Evolutionary conservation across 106 monocot genomes (phyloP).

Genomic region (Dactylorhiza incarnata): DNA sequence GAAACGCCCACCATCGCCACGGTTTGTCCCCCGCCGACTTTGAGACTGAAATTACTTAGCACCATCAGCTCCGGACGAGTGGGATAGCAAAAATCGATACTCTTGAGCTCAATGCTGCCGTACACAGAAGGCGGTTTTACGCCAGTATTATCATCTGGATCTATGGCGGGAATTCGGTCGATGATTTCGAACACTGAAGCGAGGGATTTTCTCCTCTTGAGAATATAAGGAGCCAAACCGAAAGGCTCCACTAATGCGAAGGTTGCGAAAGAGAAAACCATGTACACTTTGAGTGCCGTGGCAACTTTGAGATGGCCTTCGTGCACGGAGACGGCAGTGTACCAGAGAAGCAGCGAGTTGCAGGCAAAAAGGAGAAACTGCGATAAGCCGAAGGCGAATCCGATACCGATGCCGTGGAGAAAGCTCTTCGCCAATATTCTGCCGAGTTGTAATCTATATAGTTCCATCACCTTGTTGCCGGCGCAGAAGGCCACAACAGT

Average conservation of each 20-base stretch:
- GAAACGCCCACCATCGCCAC: constrained; percentile 94
- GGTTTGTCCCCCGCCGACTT: constrained; percentile 85
- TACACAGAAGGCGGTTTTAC: constrained; percentile 87
- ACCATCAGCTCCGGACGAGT: constrained; percentile 68
- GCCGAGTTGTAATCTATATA: constrained; percentile 63
- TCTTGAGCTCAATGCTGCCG: constrained; percentile 83
- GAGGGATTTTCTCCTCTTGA: constrained; percentile 76
- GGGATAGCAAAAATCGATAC: constrained; percentile 87
- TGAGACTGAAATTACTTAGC: constrained; percentile 89
- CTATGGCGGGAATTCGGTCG: constrained; percentile 81
- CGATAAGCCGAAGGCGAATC: constrained; percentile 90
- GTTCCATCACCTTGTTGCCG: constrained; percentile 97
- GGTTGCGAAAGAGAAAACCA: constrained; percentile 93
- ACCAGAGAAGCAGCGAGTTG: constrained; percentile 94
- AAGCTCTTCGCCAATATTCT: constrained; percentile 74
- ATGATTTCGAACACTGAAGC: constrained; percentile 93
- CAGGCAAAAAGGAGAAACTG: constrained; percentile 97
- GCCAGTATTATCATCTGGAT: constrained; percentile 88
- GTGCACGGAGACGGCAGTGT: constrained; percentile 61
- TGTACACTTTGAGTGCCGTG: constrained; percentile 81
- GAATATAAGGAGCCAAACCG: constrained; percentile 93
- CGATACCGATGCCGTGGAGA: constrained; percentile 76
- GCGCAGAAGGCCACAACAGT: constrained; percentile 97
- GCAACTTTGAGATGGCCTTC: constrained; percentile 29
- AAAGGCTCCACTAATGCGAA: constrained; percentile 98